Evolutionary conservation across 371 early-diverging fungal genomes (phyloP).

Genomic region (Choanephora cucurbitarum): DNA sequence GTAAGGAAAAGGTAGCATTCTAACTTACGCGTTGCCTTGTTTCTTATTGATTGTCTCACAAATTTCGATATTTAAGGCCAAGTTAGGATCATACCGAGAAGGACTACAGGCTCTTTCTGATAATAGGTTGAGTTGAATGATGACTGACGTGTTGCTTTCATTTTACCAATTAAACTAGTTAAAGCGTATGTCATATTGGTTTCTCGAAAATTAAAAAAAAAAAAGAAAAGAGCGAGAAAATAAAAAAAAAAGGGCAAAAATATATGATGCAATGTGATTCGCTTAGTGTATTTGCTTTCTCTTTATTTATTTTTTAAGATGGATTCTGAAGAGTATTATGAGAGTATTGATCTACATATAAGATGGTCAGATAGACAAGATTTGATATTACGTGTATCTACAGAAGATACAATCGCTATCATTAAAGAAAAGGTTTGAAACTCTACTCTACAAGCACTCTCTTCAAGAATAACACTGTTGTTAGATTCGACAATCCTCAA

Average conservation of each 20-base stretch:
- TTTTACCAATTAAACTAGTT: slow-evolving; percentile 23
- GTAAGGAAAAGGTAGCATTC: background rate
- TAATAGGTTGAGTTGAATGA: background rate
- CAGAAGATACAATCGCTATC: slow-evolving; percentile 38
- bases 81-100: slow-evolving; percentile 71
- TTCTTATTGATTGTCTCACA: slow-evolving; percentile 91
- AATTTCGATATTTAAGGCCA: slow-evolving; percentile 89
- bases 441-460: too few relatives aligned
- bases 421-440: slow-evolving; percentile 59
- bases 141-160: background rate
- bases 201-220: slow-evolving; percentile 11
- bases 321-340: slow-evolving; percentile 34
- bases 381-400: slow-evolving; percentile 35
- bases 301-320: slow-evolving; percentile 2
- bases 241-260: background rate
- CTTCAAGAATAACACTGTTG: too few relatives aligned
- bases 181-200: slow-evolving; percentile 23
- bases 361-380: slow-evolving; percentile 51
- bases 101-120: slow-evolving; percentile 82
- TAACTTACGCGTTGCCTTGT: slow-evolving; percentile 76
- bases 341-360: slow-evolving; percentile 43
- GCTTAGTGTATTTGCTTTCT: background rate
- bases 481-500: slow-evolving; percentile 29
- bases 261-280: background rate
- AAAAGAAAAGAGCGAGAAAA: background rate